A percentile compares a stretch with the other conserved stretches of the same genome.
These are phyloP conservation scores for Globisporangium viniferum DNA, from an alignment of 352 stramenopile genomes.

Conservation along the genomic window DNA sequence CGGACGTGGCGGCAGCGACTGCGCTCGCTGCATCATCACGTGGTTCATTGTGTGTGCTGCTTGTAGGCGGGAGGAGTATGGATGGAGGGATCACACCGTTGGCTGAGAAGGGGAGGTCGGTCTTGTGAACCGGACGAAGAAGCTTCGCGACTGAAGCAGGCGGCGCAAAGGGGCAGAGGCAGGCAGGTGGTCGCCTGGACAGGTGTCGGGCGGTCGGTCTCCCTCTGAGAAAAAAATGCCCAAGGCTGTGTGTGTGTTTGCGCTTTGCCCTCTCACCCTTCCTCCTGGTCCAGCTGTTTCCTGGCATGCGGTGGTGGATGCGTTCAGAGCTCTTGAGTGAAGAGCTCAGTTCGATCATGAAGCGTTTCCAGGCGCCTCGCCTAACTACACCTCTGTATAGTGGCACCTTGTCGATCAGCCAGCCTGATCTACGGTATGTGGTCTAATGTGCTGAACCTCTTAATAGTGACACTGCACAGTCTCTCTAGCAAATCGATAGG, in stretches of 20 bases:
- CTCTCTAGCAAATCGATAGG: background rate
- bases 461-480: background rate
- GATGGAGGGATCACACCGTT: background rate
- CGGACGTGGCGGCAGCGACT: constrained; percentile 32
- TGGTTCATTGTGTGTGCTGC: background rate
- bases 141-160: constrained; percentile 14
- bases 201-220: background rate
- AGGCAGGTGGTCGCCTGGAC: background rate
- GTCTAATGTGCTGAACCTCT: background rate
- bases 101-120: background rate
- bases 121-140: background rate
- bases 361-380: background rate
- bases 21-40: constrained; percentile 35
- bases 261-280: background rate
- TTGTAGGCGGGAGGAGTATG: background rate
- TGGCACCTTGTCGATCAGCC: background rate
- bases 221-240: background rate
- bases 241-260: background rate
- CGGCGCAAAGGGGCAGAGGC: background rate
- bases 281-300: constrained; percentile 9
- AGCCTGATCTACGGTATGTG: background rate
- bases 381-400: constrained; percentile 5
- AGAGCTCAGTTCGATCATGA: constrained; percentile 10
- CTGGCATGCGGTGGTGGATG: background rate
- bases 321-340: background rate